Base-by-base conservation (phyloP, 176 grass and related monocot genomes). In the Oropetium thomaeum region DNA sequence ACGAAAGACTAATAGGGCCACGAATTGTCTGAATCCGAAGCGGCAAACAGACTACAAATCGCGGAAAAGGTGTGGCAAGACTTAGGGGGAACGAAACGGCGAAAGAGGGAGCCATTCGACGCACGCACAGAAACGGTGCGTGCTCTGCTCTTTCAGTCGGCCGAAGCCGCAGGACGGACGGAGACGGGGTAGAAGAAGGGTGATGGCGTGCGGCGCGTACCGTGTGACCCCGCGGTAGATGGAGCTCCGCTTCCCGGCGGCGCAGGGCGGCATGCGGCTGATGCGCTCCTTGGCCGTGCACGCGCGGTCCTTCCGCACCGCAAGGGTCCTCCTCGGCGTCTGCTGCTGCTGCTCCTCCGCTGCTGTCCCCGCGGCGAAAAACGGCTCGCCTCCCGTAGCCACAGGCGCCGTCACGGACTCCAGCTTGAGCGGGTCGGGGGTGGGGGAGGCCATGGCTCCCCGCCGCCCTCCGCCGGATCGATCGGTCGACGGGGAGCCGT, bases 211-310 rank as follows among this genome's bases (percentile, higher is more conserved):
- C 40, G 25, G 61, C 20, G 38, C 57, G 71, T 81, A 99, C 96
- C 96, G 85, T 49, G 96, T 99, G 72, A 99, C 96, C 22, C 92
- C 96, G 53, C 96, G 81, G 76, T 99, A 99, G 92, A 99, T 99
- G 75, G 96, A 99, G 87, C 92, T 99, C 63, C 96, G 86, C 79
- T 99, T 99, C 58, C 96, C 96, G 10, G 96, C 96, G 69, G 88
- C 92, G 61, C 96, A 96, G 32, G 96, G 96, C 25, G 92, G 85
- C 92, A 99, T 99, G 67, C 96, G 96, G 82, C 96, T 99, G 89
- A 99, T 99, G 75, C 96, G 84, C 65, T 99, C 96, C 92, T 99
- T 99, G 69, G 96, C 96, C 45, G 92, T 99, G 71, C 96, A 99
- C 28, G 86, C 87, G 51, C 96, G 83, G 73, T 99, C 96, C 89